Evolutionary conservation across 306 rosid species (phyloP).

Genomic region (Trifolium subterraneum): DNA sequence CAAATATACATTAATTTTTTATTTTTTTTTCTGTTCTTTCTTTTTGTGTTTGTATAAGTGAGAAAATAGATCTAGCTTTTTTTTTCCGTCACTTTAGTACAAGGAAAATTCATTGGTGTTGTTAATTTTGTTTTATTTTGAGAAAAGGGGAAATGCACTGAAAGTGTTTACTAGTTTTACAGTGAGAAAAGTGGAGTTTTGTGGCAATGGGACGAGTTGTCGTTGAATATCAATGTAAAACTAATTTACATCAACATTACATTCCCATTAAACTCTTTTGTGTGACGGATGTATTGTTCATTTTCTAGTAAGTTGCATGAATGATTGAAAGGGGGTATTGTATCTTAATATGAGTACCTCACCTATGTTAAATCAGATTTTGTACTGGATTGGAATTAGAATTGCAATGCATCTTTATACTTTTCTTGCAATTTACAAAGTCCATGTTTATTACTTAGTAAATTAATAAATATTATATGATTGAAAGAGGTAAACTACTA

Average conservation of each 20-base stretch:
- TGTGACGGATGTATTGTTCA: not conserved
- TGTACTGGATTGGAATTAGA: not conserved
- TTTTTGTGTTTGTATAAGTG: constrained; percentile 8
- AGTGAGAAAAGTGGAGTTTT: not conserved
- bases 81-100: not conserved
- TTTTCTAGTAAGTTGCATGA: not conserved
- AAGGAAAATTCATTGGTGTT: not conserved
- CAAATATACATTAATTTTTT: too few species aligned
- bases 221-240: not conserved
- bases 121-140: not conserved
- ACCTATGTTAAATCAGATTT: not conserved
- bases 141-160: not conserved
- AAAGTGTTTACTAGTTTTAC: not conserved
- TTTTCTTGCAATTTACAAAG: not conserved
- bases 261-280: not conserved
- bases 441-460: not conserved
- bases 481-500: constrained; percentile 4
- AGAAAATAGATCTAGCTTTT: not conserved
- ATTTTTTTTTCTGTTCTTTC: too few species aligned
- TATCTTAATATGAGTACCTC: not conserved
- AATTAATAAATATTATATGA: not conserved
- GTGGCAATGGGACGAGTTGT: not conserved
- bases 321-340: not conserved
- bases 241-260: not conserved
- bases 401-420: not conserved